These are phyloP conservation scores for Acanthamoeba sp. DNA, from an alignment of 208 protist genomes.

Conservation along the genomic window DNA sequence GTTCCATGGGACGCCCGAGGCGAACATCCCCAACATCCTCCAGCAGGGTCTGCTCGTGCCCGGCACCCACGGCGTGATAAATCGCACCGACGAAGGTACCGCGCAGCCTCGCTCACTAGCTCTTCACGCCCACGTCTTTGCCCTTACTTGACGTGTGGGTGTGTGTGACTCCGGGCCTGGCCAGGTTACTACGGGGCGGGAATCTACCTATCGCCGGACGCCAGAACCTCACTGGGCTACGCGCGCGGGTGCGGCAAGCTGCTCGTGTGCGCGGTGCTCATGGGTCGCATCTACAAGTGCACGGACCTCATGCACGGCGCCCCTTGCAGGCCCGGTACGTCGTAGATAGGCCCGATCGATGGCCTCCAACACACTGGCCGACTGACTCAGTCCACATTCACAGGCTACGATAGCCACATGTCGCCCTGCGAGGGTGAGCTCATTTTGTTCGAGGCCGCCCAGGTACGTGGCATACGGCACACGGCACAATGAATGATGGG, in stretches of 20 bases:
- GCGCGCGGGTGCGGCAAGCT: background rate
- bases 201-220: conserved; percentile 38
- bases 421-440: background rate
- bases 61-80: background rate
- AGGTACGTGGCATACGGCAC: background rate
- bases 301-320: conserved; percentile 7
- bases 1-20: background rate
- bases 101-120: no score
- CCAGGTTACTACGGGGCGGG: background rate
- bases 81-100: background rate
- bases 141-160: background rate
- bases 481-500: background rate
- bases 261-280: conserved; percentile 50
- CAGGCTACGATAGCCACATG: conserved; percentile 67
- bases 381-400: background rate
- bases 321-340: background rate
- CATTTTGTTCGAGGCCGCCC: conserved; percentile 53
- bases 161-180: no score
- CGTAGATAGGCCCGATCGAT: background rate
- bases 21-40: background rate
- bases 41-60: background rate
- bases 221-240: background rate
- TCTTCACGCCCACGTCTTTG: no score
- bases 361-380: background rate
- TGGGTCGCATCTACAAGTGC: conserved; percentile 49